Base-by-base conservation (phyloP, 1,284 basidiomycete genomes). In the Rhodotorula sp. region DNA sequence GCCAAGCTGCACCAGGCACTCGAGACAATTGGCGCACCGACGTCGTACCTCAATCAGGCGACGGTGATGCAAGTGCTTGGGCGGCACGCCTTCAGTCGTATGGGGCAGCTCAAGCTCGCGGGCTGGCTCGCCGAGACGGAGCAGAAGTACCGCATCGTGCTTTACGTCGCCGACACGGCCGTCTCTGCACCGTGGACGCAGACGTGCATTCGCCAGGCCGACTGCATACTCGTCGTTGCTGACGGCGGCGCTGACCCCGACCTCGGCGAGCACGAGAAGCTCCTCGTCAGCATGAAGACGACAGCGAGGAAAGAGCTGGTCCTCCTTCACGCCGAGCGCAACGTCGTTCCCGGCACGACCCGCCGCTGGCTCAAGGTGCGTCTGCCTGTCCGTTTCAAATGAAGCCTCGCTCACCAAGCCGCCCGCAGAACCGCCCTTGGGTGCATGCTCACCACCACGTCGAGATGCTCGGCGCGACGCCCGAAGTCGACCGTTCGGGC, bases 241-340 rank as follows among this genome's bases (percentile, higher is more conserved):
- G 80, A 82, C 61, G 84, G 82, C 21, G 92, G 96, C 86, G 94
- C 92, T 4, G 93, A 96, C 34, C 75, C 78, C 4, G 75, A 71
- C 12, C 60, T 82, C 56, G 83, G 82, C n/a, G 82, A 83, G 75
- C 82, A 81, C 79, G 96, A 99, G 81, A 88, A 95, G 64, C 83
- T 99, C 15, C 83, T 99, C 59, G 86, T 94, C 55, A 92, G 94
- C 12, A 90, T 93, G 87, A 99, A 99, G 84, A 98, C 94, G 2
- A 99, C 95, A 0, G 96, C 97, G 27, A 85, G 97, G 72, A 99
- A 99, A 82, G 96, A 99, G 81, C 87, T 99, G 41, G 90, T 99
- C 8, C 84, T 99, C 17, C 85, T 99, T 19, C 96, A 99, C 80
- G 89, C 94, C 6, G 93, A 97, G 79, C 88, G 94, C 48, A 90